These are phyloP conservation scores for Phaeophleospora eucalypticola DNA, from an alignment of 2,329 filamentous ascomycete genomes.

Conservation along the genomic window DNA sequence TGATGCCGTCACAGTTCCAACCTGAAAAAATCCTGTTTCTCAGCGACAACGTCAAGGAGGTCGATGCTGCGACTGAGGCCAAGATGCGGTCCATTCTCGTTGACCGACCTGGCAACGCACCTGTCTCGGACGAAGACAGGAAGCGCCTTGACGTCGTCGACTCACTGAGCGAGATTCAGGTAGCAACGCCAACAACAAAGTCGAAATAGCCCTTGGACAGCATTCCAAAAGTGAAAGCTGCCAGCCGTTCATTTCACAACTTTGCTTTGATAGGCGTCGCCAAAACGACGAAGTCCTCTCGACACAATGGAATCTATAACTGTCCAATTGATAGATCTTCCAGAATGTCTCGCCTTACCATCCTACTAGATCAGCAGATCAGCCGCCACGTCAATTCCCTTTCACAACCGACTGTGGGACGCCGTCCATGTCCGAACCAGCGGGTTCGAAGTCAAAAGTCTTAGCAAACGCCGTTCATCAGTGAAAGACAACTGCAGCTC, in stretches of 20 bases:
- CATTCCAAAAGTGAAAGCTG: too few relatives aligned
- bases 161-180: neutral
- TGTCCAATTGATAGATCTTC: too few relatives aligned
- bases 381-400: neutral
- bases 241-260: too few relatives aligned
- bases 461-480: neutral
- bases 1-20: constrained; percentile 35
- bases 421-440: neutral
- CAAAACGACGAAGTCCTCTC: too few relatives aligned
- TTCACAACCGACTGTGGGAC: neutral
- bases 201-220: too few relatives aligned
- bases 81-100: constrained; percentile 43
- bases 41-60: constrained; percentile 68
- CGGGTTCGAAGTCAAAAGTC: neutral
- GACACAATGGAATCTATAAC: too few relatives aligned
- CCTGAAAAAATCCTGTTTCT: constrained; percentile 66
- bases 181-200: too few relatives aligned
- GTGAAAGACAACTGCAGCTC: neutral
- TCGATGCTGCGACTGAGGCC: constrained; percentile 42
- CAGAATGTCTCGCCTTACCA: too few relatives aligned
- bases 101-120: constrained; percentile 66
- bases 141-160: neutral
- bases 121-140: constrained; percentile 44
- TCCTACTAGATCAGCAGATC: too few relatives aligned
- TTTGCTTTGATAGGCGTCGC: too few relatives aligned